These are phyloP conservation scores for Suillus variegatus DNA, from an alignment of 768 basidiomycete genomes.

Conservation along the genomic window DNA sequence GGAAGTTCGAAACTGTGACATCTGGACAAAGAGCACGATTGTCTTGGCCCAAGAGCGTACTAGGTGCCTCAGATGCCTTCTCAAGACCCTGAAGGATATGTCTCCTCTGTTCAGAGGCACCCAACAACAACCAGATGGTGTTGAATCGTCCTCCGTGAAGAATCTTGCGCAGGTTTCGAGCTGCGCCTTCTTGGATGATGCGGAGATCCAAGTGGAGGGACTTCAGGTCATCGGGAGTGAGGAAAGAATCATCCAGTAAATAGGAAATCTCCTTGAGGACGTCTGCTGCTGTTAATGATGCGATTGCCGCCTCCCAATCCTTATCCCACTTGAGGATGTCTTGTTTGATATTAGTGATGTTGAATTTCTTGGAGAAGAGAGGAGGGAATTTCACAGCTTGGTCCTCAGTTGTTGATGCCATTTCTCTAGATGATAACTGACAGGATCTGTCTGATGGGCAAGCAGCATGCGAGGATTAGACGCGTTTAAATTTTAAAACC, in stretches of 20 bases:
- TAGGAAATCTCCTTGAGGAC: conserved; percentile 12
- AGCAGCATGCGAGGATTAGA: not conserved
- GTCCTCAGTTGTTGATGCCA: not conserved
- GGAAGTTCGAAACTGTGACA: conserved; percentile 13
- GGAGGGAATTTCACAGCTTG: not conserved
- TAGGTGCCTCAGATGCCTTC: conserved; percentile 7
- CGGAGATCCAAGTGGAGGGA: not conserved
- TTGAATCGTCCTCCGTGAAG: conserved; percentile 7
- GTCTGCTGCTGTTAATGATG: conserved; percentile 12
- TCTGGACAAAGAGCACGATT: conserved; percentile 21
- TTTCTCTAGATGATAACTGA: not conserved
- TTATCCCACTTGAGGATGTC: conserved; percentile 20
- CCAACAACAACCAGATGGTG: conserved; percentile 20
- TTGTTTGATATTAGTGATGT: conserved; percentile 9
- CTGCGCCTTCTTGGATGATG: not conserved
- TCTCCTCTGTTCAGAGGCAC: conserved; percentile 13
- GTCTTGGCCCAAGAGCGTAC: conserved; percentile 9
- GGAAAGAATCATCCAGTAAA: not conserved
- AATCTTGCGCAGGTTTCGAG: not conserved
- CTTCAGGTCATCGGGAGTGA: not conserved
- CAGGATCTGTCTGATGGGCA: not conserved
- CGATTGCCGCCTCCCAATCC: conserved; percentile 20
- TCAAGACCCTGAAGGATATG: conserved; percentile 19
- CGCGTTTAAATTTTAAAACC: not conserved
- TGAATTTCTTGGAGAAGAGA: conserved; percentile 2